These are phyloP conservation scores for Puccinia sorghi DNA, from an alignment of 1,284 basidiomycete species.

Conservation along the genomic window DNA sequence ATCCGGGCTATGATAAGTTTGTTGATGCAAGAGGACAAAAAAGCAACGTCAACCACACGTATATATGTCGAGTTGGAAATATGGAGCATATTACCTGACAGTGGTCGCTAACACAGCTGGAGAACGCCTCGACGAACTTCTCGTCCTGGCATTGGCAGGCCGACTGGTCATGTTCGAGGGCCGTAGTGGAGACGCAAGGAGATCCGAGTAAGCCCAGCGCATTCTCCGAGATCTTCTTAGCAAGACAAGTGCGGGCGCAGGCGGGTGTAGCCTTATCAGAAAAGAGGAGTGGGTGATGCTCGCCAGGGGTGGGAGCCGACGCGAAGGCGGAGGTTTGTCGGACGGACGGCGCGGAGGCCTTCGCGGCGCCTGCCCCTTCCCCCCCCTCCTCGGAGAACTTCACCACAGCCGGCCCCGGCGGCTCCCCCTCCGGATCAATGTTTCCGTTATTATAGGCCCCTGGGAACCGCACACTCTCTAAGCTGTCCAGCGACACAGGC, in stretches of 20 bases:
- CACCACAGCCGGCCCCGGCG: neutral
- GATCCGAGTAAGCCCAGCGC: neutral
- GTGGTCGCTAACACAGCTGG: neutral
- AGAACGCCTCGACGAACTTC: conserved; percentile 1
- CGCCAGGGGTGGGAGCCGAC: neutral
- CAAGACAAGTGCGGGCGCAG: conserved; percentile 12
- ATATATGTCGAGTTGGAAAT: no score
- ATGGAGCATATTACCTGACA: neutral
- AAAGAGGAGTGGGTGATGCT: neutral
- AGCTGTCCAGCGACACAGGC: neutral
- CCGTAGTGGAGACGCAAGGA: neutral
- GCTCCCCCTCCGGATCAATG: conserved; percentile 3
- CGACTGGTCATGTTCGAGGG: no score
- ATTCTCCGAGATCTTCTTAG: conserved; percentile 9
- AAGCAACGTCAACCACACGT: neutral
- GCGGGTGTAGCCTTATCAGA: neutral
- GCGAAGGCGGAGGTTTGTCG: neutral
- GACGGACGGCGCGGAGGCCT: neutral
- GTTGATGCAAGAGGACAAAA: no score
- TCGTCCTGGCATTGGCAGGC: conserved; percentile 8
- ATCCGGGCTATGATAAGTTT: neutral
- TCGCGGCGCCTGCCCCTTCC: neutral
- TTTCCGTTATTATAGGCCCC: conserved; percentile 29
- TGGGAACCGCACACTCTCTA: conserved; percentile 11
- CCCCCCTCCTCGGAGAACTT: neutral